Evolutionary conservation across 1,139 yeast genomes (phyloP).

Genomic region (Taphrina deformans): DNA sequence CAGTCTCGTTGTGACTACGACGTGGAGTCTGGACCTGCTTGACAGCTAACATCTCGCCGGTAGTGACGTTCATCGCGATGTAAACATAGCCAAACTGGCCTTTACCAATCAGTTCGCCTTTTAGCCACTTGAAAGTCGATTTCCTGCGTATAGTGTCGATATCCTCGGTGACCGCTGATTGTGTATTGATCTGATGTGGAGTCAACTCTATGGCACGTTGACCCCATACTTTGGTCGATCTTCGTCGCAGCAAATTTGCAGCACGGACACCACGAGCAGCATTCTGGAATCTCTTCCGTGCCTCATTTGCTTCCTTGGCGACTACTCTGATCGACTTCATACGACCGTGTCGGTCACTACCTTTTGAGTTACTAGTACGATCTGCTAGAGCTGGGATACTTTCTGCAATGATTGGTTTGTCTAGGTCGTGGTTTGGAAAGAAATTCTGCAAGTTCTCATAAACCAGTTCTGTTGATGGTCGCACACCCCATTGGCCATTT

Average conservation of each 20-base stretch:
- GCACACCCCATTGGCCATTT: constrained; percentile 55
- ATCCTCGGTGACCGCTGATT: not conserved
- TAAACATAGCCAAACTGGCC: constrained; percentile 98
- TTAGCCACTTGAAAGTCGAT: constrained; percentile 79
- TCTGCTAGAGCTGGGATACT: not conserved
- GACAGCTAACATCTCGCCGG: constrained; percentile 98
- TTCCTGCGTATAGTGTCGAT: not conserved
- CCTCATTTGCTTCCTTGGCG: constrained; percentile 83
- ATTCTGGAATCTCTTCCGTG: constrained; percentile 50
- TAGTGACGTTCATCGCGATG: constrained; percentile 88
- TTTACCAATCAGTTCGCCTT: constrained; percentile 93
- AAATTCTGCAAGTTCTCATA: constrained; percentile 87
- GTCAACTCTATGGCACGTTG: constrained; percentile 89
- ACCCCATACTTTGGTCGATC: constrained; percentile 97
- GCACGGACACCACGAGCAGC: constrained; percentile 41
- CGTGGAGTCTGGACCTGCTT: constrained; percentile 82
- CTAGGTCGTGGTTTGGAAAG: constrained; percentile 90
- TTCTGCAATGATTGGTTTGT: constrained; percentile 78
- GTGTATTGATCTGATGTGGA: constrained; percentile 52
- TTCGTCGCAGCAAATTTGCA: constrained; percentile 40
- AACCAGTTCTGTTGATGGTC: constrained; percentile 94
- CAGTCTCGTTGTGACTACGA: constrained; percentile 53
- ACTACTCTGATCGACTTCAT: constrained; percentile 90
- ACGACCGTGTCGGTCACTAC: not conserved
- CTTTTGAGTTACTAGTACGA: not conserved